A percentile compares a stretch with the other conserved stretches of the same genome.
These are phyloP conservation scores for Fraxinus sp. DNA, from an alignment of 305 asterid species.

Conservation along the genomic window DNA sequence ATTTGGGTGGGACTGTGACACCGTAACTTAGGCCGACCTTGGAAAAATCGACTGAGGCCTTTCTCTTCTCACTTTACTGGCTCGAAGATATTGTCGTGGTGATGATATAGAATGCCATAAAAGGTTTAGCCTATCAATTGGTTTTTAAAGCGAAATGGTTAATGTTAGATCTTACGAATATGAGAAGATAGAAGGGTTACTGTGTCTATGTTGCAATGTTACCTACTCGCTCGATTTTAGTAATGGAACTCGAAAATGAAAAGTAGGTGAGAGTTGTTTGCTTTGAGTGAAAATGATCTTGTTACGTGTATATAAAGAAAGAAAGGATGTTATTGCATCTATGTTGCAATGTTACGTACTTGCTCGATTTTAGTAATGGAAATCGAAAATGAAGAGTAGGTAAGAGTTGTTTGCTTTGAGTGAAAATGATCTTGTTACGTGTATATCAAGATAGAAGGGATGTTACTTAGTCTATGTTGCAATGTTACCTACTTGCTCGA, in stretches of 20 bases:
- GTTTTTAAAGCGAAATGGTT: neutral
- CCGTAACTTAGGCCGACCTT: neutral
- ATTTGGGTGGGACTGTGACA: neutral
- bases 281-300: neutral
- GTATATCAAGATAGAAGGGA: too few species aligned
- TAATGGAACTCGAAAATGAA: neutral
- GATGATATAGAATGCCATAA: too few species aligned
- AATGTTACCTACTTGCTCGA: neutral
- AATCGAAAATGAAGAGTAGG: too few species aligned
- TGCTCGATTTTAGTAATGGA: too few species aligned
- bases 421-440: too few species aligned
- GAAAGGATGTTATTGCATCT: too few species aligned
- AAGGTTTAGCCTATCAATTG: too few species aligned
- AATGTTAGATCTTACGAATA: neutral
- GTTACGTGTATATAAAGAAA: too few species aligned
- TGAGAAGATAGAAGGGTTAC: neutral
- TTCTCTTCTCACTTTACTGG: neutral
- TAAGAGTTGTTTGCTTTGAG: too few species aligned
- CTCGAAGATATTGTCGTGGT: neutral
- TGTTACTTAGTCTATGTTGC: too few species aligned
- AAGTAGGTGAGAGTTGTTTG: neutral
- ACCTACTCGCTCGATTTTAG: neutral
- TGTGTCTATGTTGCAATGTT: neutral
- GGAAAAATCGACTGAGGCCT: neutral
- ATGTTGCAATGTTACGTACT: too few species aligned